Base-by-base conservation (phyloP, 2,329 filamentous ascomycete species). In the Penicillium sp. region DNA sequence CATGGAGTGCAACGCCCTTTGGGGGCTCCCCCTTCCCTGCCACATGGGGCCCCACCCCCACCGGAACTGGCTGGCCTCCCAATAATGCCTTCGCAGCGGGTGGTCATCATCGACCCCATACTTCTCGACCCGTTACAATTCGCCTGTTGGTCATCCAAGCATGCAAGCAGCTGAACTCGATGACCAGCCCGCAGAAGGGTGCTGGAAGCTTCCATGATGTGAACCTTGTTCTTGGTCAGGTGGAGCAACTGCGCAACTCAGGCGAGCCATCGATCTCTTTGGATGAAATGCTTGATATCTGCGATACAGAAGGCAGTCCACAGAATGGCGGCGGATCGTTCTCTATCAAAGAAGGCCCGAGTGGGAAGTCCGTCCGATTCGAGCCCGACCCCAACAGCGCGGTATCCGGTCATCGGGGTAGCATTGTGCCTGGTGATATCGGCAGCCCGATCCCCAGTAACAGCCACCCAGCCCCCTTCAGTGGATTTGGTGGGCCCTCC, bases 291-390 rank as follows among this genome's bases (percentile, higher is more conserved):
- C 81, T 93, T 39, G 86, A 90, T 56, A 88, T 95, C 57, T 94
- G 90, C 72, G 93, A 97, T 67, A 96, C 93, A 0, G 91, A 96
- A 71, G 94, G 94, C 56, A 95, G 89, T 67, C 72, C 79, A 2
- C 85, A 87, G 58, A 97, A 97, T 67, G 94, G 94, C 45, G 93
- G 93, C 44, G 94, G 94, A n/a, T 88, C 84, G 27, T 95, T 99
- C 69, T 86, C 89, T 34, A 81, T 89, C 61, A 83, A 82, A 59
- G 80, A 82, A 39, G 82, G 85, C 48, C 78, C 74, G 31, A 65
- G 67, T 29, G 73, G 72, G 29, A 70, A 72, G 45, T 73, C 73
- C 39, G 74, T 81, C 67, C 79, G 75, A 60, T 80, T 79, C 59
- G 80, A 87, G 55, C 78, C 82, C 15, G 82, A 84, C 64, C 75